Percentiles rank a stretch among this genome's conserved stretches.
phyloP scores from a whole-genome alignment of 1,284 basidiomycete genomes.

The Ceratobasidium sp. region DNA sequence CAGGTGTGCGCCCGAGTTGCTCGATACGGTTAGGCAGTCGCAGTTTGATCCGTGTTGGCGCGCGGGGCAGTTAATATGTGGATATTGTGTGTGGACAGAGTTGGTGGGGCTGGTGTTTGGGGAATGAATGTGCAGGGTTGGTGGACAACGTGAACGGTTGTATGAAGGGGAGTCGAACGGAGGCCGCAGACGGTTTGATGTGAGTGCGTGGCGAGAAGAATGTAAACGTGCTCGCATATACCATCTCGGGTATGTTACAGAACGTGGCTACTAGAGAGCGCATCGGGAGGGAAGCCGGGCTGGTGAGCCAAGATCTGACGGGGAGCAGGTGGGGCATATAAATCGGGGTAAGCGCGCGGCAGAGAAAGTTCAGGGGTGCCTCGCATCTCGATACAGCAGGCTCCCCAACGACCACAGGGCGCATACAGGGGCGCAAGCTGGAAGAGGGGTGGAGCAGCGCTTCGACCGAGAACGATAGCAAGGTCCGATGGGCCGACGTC shows the following conservation, averaged over 20 bases:
- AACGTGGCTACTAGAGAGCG: background rate
- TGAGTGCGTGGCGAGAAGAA: background rate
- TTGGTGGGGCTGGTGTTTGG: background rate
- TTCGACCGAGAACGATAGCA: no score
- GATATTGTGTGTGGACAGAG: background rate
- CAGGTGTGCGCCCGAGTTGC: constrained; percentile 10
- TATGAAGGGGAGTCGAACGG: background rate
- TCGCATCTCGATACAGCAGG: background rate
- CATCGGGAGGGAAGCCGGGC: background rate
- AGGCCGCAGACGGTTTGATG: background rate
- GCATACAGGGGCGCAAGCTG: constrained; percentile 2
- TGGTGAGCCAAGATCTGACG: background rate
- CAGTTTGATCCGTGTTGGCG: constrained; percentile 34
- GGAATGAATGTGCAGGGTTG: background rate
- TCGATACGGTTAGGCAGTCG: constrained; percentile 25
- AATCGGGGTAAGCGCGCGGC: constrained; percentile 9
- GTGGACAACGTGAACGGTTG: background rate
- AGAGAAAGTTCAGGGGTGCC: constrained; percentile 1
- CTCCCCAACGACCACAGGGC: background rate
- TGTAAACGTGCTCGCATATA: background rate
- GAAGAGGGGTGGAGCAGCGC: background rate
- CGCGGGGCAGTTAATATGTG: background rate
- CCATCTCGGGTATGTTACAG: background rate
- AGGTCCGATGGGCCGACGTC: constrained; percentile 23
- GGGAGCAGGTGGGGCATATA: background rate